phyloP scores from a whole-genome alignment of 495 filamentous ascomycete species.

The Tuber calosporum region DNA sequence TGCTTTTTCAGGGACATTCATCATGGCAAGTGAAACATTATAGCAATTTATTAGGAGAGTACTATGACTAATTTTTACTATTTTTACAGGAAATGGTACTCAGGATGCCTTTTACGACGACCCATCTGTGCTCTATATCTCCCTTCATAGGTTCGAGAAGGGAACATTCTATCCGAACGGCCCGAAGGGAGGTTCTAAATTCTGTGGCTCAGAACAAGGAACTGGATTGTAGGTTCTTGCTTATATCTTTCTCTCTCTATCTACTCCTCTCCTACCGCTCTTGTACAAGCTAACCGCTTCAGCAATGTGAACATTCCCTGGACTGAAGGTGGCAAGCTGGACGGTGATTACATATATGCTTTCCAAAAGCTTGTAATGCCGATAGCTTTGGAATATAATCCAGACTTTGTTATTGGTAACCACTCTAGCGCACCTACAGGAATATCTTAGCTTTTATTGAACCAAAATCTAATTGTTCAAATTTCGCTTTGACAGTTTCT shows the following conservation, averaged over 20 bases:
- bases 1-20: slow-evolving; percentile 53
- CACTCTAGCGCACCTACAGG: neutral
- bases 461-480: slow-evolving; percentile 6
- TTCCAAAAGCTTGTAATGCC: slow-evolving; percentile 98
- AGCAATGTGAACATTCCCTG: slow-evolving; percentile 96
- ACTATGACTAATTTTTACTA: neutral
- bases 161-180: slow-evolving; percentile 81
- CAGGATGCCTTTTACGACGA: slow-evolving; percentile 93
- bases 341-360: slow-evolving; percentile 92
- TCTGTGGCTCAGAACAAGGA: slow-evolving; percentile 68
- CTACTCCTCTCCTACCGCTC: too few species aligned
- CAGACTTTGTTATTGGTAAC: slow-evolving; percentile 79
- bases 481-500: slow-evolving; percentile 54
- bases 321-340: slow-evolving; percentile 85
- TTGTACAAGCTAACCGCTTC: slow-evolving; percentile 3
- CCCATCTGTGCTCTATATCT: slow-evolving; percentile 93
- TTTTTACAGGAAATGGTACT: slow-evolving; percentile 81
- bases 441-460: neutral
- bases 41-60: neutral
- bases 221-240: slow-evolving; percentile 53
- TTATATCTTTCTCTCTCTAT: slow-evolving; percentile 3
- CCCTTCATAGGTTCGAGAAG: slow-evolving; percentile 78
- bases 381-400: slow-evolving; percentile 83
- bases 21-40: slow-evolving; percentile 48
- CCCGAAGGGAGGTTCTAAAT: slow-evolving; percentile 64